Evolutionary conservation across 768 basidiomycete species (phyloP).

Genomic region (Pisolithus sp.): DNA sequence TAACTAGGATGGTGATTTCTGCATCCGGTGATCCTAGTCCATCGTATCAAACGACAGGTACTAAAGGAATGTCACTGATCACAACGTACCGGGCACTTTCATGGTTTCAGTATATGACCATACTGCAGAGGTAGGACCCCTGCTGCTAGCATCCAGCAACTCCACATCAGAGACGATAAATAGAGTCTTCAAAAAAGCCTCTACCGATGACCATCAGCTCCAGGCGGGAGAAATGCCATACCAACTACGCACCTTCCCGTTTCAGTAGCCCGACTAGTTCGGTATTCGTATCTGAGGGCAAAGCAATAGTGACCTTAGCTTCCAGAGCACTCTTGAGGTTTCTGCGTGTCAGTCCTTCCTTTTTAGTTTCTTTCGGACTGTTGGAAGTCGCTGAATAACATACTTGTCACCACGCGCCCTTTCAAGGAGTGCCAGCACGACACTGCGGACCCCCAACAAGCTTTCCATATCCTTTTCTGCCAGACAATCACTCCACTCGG

Average conservation of each 20-base stretch:
- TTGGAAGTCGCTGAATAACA: conserved; percentile 10
- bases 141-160: conserved; percentile 41
- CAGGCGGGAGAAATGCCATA: neutral
- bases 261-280: conserved; percentile 36
- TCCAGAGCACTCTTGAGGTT: conserved; percentile 71
- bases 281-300: conserved; percentile 34
- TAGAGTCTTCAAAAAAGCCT: conserved; percentile 57
- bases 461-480: conserved; percentile 58
- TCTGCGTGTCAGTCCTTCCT: conserved; percentile 30
- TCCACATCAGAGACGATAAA: conserved; percentile 76
- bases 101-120: conserved; percentile 49
- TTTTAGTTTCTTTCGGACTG: conserved; percentile 2
- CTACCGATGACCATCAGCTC: conserved; percentile 31
- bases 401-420: conserved; percentile 72
- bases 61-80: neutral
- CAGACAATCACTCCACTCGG: conserved; percentile 55
- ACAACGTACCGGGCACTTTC: conserved; percentile 38
- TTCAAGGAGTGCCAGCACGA: conserved; percentile 66
- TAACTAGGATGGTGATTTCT: conserved; percentile 44
- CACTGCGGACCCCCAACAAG: conserved; percentile 53
- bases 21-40: conserved; percentile 6
- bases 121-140: conserved; percentile 31
- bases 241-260: conserved; percentile 32
- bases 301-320: conserved; percentile 61
- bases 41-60: neutral